Evolutionary conservation across 179 eudicot genomes (phyloP).

Genomic region (Amaranthus tricolor): DNA sequence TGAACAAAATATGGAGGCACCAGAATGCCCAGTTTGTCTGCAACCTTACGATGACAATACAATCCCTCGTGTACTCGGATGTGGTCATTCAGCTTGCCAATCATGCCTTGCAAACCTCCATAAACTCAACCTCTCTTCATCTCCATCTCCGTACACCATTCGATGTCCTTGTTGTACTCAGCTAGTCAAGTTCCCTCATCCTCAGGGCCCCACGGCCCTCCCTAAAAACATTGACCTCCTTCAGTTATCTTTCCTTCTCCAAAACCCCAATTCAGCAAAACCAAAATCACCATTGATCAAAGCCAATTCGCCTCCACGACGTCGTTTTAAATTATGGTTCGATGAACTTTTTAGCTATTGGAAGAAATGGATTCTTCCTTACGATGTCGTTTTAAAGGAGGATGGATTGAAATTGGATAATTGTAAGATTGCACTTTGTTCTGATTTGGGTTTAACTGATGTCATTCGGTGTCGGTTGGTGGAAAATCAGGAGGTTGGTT

Average conservation of each 20-base stretch:
- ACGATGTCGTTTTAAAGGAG: slow-evolving; percentile 34
- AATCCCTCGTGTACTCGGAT: slow-evolving; percentile 74
- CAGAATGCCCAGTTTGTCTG: slow-evolving; percentile 91
- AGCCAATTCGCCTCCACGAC: neutral
- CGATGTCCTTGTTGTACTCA: slow-evolving; percentile 81
- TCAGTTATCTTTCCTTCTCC: slow-evolving; percentile 40
- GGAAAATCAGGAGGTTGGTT: slow-evolving; percentile 41
- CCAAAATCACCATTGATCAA: neutral
- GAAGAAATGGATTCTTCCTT: slow-evolving; percentile 66
- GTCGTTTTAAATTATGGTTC: slow-evolving; percentile 45
- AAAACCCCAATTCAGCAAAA: neutral
- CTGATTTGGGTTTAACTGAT: slow-evolving; percentile 15
- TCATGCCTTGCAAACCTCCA: slow-evolving; percentile 54
- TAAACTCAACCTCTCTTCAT: slow-evolving; percentile 30
- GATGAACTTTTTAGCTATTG: slow-evolving; percentile 47
- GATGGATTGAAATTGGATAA: slow-evolving; percentile 13
- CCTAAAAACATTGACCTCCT: slow-evolving; percentile 92
- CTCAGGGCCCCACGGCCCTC: slow-evolving; percentile 50
- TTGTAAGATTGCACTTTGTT: slow-evolving; percentile 29
- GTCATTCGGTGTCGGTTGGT: slow-evolving; percentile 29
- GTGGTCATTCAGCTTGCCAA: slow-evolving; percentile 83
- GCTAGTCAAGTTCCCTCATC: slow-evolving; percentile 51
- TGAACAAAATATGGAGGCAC: slow-evolving; percentile 34
- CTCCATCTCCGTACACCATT: slow-evolving; percentile 41
- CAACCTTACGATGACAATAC: slow-evolving; percentile 49